Base-by-base conservation (phyloP, 2,329 filamentous ascomycete species). In the Colletotrichum costaricense region DNA sequence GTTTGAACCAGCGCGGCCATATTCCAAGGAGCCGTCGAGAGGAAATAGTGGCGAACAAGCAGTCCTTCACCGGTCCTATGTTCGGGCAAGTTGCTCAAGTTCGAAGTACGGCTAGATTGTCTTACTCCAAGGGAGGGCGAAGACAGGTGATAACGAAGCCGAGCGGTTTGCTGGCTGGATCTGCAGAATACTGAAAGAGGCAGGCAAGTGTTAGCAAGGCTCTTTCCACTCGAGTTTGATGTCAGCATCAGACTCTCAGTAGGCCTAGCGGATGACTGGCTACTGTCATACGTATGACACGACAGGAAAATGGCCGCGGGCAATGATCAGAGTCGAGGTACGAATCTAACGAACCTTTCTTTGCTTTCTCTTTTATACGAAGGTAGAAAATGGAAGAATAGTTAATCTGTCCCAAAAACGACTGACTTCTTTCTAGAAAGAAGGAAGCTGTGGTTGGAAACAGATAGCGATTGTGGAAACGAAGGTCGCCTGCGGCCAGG, bases 1-100 rank as follows among this genome's bases (percentile, higher is more conserved):
- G 93, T 91, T 86, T 96, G 94, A 80, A 95, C 93, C 87, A 96
- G 88, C 83, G 94, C 93, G 87, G 94, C 94, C 94, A 97, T 96
- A 82, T 82, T 93, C 87, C 62, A 60, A 70, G 46, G 42, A 65
- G 56, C 46, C 66, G 60, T 38, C 55, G 16, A 52, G 22, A 24
- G 26, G 14, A 58, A 56, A 60, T 8, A 69, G 67, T 62, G 55
- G 46, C 60, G 24, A 70, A 57, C 70, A 42, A 60, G 46, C 59
- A 30, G 38, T 63, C 46, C 56, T 73, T 64, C 55, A 46, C 52
- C 60, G 55, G 67, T 57, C 66, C 54, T 58, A n/a, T 64, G 11
- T n/a, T 56, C 38, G 30, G 16, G 26, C 38, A 26, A 49, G 33
- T 56, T 49, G 54, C n/a, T 64, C 16, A 22, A 26, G 16, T 33